Evolutionary conservation across 78 protist species (phyloP), one percentile per base, ranked within the genome.

Genomic region (Dictyostelium citrinum): DNA sequence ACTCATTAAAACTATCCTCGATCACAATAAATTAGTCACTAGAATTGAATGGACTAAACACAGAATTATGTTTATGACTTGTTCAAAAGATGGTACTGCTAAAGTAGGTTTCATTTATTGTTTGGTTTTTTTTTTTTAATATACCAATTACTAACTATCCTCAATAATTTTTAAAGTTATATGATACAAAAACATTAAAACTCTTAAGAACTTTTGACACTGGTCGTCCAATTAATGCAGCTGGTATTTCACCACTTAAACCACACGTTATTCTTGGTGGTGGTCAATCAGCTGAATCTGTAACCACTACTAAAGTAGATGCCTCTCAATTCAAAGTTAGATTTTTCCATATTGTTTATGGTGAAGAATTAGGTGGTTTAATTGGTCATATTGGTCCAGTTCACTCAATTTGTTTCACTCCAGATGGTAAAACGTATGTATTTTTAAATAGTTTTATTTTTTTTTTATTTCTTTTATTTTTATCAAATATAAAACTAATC

Each of bases 251-350:
- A 14, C 98, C 99, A 33, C 27, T 92, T 8, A 78, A 71, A 51
- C 82, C 91, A 83, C 91, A 82, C 67, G 58, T 97, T 7, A 60
- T 98, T 14, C 46, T 97, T 10, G 99, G 98, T 3, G 99, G 99
- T 76, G 99, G 99, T 58, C 97, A 96, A 78, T 96, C 95, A 3
- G 99, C 99, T 8, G 90, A 61, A 61, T 60, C 83, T 17, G 99
- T 98, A 46, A 98, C 99, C 9, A 96, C 97, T 31, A 77, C 99
- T 5, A 35, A 16, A 45, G 84, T 83, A 29, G 83, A 83, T 35
- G 61, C 58, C 1, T 93, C 96, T 37, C 90, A 97, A 80, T 98
- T 98, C 84, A 96, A 97, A 58, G 96, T 91, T 27, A 78, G 90
- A 78, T 96, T 99, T 84, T 98, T 61, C 96, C 98, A 99, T 91